phyloP scores from a whole-genome alignment of 2,329 filamentous ascomycete genomes.

The Polychaeton citri region DNA sequence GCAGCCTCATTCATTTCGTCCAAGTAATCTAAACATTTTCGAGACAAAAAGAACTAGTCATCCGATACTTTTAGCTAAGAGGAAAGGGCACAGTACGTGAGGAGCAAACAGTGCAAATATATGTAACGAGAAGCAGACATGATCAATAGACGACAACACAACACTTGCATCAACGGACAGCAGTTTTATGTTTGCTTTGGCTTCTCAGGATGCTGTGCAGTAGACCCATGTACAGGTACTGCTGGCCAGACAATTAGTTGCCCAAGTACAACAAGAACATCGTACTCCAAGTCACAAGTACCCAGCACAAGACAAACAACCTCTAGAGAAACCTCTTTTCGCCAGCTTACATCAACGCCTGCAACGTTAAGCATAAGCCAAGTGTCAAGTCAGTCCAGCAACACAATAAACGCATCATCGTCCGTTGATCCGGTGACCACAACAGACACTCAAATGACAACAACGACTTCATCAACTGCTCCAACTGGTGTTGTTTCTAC shows the following conservation, averaged over 20 bases:
- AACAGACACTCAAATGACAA: no score
- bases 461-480: no score
- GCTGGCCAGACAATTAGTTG: neutral
- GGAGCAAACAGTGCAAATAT: neutral
- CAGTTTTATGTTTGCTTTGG: neutral
- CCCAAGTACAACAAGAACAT: neutral
- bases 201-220: neutral
- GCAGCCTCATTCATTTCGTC: no score
- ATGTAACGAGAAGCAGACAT: no score
- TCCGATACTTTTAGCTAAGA: neutral
- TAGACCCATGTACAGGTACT: neutral
- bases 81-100: neutral
- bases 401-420: no score
- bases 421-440: no score
- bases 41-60: neutral
- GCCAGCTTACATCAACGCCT: neutral
- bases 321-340: neutral
- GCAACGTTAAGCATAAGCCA: neutral
- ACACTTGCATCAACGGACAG: no score
- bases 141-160: no score
- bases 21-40: neutral
- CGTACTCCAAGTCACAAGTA: neutral
- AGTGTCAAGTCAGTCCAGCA: neutral
- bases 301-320: neutral
- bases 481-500: no score